Evolutionary conservation across 768 basidiomycete species (phyloP).

Genomic region (Lactarius hengduanensis): DNA sequence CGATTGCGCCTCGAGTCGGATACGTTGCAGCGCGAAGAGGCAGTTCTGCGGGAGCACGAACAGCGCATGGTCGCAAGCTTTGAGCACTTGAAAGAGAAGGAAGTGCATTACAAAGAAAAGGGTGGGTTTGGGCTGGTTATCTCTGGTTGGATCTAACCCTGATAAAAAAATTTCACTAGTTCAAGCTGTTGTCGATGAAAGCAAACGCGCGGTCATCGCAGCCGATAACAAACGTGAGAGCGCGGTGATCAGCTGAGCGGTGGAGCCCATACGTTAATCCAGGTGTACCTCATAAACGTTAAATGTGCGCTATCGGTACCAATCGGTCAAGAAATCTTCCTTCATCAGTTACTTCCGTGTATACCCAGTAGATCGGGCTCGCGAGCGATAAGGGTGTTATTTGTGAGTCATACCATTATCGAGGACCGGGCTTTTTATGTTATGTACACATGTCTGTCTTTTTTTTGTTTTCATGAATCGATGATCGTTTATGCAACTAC

Average conservation of each 20-base stretch:
- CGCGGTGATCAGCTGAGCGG: conserved; percentile 26
- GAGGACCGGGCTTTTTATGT: conserved; percentile 14
- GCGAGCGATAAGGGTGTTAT: background rate
- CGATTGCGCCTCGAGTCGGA: conserved; percentile 42
- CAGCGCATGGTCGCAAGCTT: conserved; percentile 40
- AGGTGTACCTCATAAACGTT: background rate
- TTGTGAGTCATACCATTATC: conserved; percentile 7
- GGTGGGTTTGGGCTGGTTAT: conserved; percentile 33
- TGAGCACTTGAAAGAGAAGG: conserved; percentile 43
- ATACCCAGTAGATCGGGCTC: conserved; percentile 16
- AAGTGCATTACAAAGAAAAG: conserved; percentile 43
- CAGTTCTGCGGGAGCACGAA: conserved; percentile 43
- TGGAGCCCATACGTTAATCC: background rate
- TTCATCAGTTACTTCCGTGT: background rate
- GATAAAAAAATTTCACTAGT: conserved; percentile 34
- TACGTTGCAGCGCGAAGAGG: conserved; percentile 42
- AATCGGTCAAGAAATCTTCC: background rate
- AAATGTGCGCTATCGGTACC: background rate
- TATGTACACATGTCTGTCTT: conserved; percentile 18
- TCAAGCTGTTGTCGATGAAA: conserved; percentile 44
- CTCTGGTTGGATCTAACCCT: background rate
- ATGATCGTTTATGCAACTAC: background rate
- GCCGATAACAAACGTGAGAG: conserved; percentile 46
- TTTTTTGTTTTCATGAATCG: background rate
- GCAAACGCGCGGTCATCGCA: conserved; percentile 43